Percentiles rank a stretch among this genome's conserved stretches.
phyloP scores from a whole-genome alignment of 192 early-diverging fungal genomes.

The Podila verticillata region DNA sequence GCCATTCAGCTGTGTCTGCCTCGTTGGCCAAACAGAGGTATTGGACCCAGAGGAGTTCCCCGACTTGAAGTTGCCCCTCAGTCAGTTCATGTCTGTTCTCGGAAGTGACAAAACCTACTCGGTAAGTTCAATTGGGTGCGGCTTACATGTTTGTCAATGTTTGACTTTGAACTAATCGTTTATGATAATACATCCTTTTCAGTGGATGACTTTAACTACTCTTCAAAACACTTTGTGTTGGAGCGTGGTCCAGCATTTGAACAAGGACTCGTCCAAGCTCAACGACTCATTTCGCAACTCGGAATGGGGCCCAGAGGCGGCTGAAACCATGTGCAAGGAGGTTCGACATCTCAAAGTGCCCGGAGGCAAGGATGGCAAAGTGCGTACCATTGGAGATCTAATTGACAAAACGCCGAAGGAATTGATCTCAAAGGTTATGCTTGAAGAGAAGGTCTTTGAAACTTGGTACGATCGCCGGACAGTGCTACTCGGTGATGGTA shows the following conservation, averaged over 20 bases:
- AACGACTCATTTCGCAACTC: not conserved
- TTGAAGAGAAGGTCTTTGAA: conserved; percentile 8
- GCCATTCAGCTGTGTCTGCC: no score
- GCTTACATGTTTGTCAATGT: no score
- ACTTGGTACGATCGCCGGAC: not conserved
- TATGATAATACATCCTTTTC: no score
- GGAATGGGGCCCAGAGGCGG: conserved; percentile 1
- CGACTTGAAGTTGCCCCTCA: no score
- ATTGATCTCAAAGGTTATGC: conserved; percentile 4
- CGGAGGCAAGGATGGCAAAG: not conserved
- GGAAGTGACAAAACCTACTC: no score
- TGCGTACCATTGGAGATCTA: not conserved
- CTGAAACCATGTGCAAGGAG: conserved; percentile 4
- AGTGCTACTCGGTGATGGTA: conserved; percentile 5
- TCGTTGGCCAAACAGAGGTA: no score
- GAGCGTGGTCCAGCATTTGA: not conserved
- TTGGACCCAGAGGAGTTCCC: no score
- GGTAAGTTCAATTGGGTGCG: no score
- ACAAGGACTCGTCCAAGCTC: not conserved
- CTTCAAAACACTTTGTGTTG: not conserved
- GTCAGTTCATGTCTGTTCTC: no score
- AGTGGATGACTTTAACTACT: conserved; percentile 5
- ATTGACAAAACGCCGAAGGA: conserved; percentile 1
- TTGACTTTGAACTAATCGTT: no score
- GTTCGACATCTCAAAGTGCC: not conserved